Percentiles rank a stretch among this genome's conserved stretches.
Conservation (phyloP, 331 rosid species). For the Stylosanthes scabra region DNA sequence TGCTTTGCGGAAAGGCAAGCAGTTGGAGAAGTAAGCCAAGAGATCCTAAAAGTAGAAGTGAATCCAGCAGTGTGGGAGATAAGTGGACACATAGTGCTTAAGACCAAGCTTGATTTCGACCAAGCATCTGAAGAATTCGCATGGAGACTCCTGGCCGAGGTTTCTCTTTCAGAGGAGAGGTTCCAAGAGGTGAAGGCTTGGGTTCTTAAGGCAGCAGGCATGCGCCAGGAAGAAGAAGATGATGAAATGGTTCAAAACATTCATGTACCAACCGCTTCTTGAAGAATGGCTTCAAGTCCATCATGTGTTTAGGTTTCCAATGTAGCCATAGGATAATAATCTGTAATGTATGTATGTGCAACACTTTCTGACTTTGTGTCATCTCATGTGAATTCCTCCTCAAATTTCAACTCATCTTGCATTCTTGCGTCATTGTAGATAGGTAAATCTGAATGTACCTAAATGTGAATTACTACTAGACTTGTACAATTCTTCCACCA, state of each 20-base stretch:
- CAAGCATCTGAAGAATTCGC: slow-evolving; percentile 35
- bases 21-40: slow-evolving; percentile 39
- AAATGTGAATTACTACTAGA: too few relatives aligned
- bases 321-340: neutral
- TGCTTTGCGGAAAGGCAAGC: slow-evolving; percentile 45
- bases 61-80: slow-evolving; percentile 51
- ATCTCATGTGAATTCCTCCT: neutral
- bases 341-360: neutral
- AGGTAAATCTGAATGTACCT: too few relatives aligned
- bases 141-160: slow-evolving; percentile 43
- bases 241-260: slow-evolving; percentile 26
- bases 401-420: neutral
- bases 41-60: slow-evolving; percentile 21
- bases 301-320: neutral
- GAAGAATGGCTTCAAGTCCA: slow-evolving; percentile 8
- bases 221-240: neutral
- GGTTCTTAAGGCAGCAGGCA: slow-evolving; percentile 29
- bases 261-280: neutral
- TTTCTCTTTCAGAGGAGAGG: slow-evolving; percentile 38
- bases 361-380: too few relatives aligned
- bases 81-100: slow-evolving; percentile 41
- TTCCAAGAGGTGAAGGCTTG: slow-evolving; percentile 41
- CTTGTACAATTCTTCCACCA: too few relatives aligned
- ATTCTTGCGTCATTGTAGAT: neutral
- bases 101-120: slow-evolving; percentile 40